These are phyloP conservation scores for Geosiphon pyriformis DNA, from an alignment of 192 early-diverging fungal genomes.

Conservation along the genomic window DNA sequence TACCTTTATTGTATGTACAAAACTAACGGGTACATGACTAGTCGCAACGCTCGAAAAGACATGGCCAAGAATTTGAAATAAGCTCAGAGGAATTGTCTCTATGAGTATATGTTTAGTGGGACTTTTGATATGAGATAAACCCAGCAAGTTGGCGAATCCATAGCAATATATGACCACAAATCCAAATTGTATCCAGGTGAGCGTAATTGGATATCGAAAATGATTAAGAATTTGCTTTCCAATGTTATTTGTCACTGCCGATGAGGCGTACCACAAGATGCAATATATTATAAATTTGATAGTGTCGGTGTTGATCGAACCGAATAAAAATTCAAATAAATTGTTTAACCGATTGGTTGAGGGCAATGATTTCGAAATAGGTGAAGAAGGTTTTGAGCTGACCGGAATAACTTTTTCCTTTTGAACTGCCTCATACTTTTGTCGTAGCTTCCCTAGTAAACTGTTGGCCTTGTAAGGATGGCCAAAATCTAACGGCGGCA, in stretches of 20 bases:
- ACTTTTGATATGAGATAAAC: constrained; percentile 46
- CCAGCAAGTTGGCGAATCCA: constrained; percentile 34
- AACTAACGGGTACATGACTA: constrained; percentile 69
- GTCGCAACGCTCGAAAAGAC: constrained; percentile 75
- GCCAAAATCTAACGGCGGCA: neutral
- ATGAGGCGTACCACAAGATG: constrained; percentile 74
- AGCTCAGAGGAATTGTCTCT: constrained; percentile 63
- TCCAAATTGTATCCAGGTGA: constrained; percentile 80
- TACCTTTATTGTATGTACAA: constrained; percentile 90
- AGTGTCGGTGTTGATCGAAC: constrained; percentile 28
- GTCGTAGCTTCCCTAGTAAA: neutral
- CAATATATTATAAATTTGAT: constrained; percentile 60
- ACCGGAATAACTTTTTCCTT: neutral
- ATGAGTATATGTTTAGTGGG: constrained; percentile 50
- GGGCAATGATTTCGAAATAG: neutral
- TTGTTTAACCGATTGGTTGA: neutral
- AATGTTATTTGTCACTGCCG: constrained; percentile 79
- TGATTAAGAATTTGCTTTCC: constrained; percentile 74
- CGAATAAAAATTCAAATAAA: neutral
- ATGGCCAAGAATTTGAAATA: constrained; percentile 84
- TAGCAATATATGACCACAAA: constrained; percentile 67
- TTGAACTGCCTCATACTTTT: neutral
- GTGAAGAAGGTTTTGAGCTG: too few relatives aligned
- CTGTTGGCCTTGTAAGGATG: neutral
- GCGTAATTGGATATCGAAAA: constrained; percentile 75